Evolutionary conservation across 2,329 filamentous ascomycete species (phyloP), one percentile per base, ranked within the genome.

Genomic region (Ambrosiella xylebori): DNA sequence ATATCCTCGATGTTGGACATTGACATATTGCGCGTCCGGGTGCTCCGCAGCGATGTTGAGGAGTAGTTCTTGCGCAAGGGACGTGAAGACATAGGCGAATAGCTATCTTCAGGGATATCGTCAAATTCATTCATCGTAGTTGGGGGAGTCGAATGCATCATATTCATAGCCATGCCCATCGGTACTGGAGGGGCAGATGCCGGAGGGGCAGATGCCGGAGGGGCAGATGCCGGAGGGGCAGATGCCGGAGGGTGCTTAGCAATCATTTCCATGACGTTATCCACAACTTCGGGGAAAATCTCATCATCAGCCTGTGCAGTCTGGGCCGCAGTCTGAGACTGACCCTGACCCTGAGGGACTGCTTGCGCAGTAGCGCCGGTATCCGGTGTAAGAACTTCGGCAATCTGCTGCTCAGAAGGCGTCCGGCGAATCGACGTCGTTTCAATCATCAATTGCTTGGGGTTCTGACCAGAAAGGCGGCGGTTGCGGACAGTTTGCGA

Each of bases 361-460:
- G 17, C 17, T 15, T 57, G 47, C 38, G 41, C 15, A 6, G 27
- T 36, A 13, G 51, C 41, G 35, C n/a, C 55, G 17, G 37, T 47
- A 13, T 40, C 49, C 8, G 58, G 54, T n/a, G 58, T 53, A 3
- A 27, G 8, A 17, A 59, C 49, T 27, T 59, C 58, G n/a, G 15
- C 17, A 53, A 59, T 59, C 9, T 59, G 45, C n/a, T 50, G n/a
- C 36, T 53, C 56, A 15, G 54, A 70, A 7, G 67, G 64, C 9
- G 47, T 37, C 40, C 44, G 59, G 27, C 56, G 40, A 36, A 58
- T 0, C 9, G 56, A 38, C 51, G 54, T 7, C 13, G 89, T 96
- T 68, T 96, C 88, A 58, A 97, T 96, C 71, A 89, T 95, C 55
- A 97, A 74, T 65, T 90, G 86, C 67, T 86, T 90, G 12, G 79